Evolutionary conservation across 805 yeast species (phyloP), one percentile per base, ranked within the genome.

Genomic region (Candida berthetii): DNA sequence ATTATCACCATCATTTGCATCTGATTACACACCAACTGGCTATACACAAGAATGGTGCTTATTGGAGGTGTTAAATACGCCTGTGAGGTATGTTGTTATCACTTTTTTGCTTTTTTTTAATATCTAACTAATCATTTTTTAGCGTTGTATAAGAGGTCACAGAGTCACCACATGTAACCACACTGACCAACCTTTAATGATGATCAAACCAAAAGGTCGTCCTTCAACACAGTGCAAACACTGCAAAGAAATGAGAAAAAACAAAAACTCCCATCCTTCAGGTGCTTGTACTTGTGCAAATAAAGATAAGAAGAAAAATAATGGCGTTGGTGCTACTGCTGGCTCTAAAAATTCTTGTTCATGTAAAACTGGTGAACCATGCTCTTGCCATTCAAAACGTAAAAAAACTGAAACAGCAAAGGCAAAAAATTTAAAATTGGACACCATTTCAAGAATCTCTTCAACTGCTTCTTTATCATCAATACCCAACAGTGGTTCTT

Each of bases 201-300:
- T 84, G 85, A 91, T 93, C 60, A 93, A 93, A 58, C 96, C 96
- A 15, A 93, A 93, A 58, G 99, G 99, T 3, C 71, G 99, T 42
- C 99, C 99, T 1, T 80, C 96, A 0, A 82, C 96, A 2, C 96
- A 89, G 55, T 91, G 98, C 56, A 69, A 74, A 31, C 95, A 85
- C 57, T 91, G 96, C 58, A 80, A 88, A 47, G 87, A 82, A 43
- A 75, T 81, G 49, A 67, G 96, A 31, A 81, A 79, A 55, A 56
- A 69, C 46, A 82, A 81, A 50, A 79, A 82, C 52, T 66, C 78
- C 2, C 93, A 85, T 57, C 65, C 73, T 0, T 54, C 66, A 1
- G 76, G 76, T 7, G 61, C 73, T 17, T 87, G 98, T 61, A 69
- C 78, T 3, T 87, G 96, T 66, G 80, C 27, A n/a, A 19, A n/a